phyloP scores from a whole-genome alignment of 306 rosid species.

The Senna siamea region DNA sequence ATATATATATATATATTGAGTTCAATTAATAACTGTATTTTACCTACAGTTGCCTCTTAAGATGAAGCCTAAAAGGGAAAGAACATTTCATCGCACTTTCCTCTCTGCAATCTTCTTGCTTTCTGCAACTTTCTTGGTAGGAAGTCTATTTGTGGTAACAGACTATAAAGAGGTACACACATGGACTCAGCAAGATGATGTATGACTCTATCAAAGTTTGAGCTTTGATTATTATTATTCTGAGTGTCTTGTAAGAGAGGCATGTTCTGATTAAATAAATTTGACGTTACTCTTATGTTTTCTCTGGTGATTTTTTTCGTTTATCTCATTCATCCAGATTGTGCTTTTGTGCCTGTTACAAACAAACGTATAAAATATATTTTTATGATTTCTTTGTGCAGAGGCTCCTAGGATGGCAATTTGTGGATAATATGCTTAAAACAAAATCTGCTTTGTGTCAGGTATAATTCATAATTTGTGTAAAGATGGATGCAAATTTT shows the following conservation, averaged over 20 bases:
- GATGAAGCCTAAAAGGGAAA: conserved; percentile 25
- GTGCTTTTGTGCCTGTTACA: no score
- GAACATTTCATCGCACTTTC: conserved; percentile 22
- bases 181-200: background rate
- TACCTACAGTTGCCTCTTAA: conserved; percentile 15
- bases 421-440: conserved; percentile 26
- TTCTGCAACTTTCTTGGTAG: conserved; percentile 40
- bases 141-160: conserved; percentile 37
- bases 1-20: no score
- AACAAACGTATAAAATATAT: no score
- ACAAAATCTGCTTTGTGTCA: conserved; percentile 19
- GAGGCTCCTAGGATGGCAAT: conserved; percentile 33
- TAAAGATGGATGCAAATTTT: no score
- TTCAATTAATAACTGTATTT: no score
- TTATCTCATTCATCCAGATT: no score
- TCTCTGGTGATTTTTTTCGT: no score
- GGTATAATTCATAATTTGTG: conserved; percentile 31
- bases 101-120: conserved; percentile 28
- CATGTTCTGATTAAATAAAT: no score
- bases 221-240: background rate
- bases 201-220: background rate
- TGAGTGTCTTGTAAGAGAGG: no score
- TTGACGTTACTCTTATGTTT: no score
- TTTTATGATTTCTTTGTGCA: conserved; percentile 5
- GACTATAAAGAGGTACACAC: conserved; percentile 46